Base-by-base conservation (phyloP, 1,284 basidiomycete genomes). In the Malassezia vespertilionis region DNA sequence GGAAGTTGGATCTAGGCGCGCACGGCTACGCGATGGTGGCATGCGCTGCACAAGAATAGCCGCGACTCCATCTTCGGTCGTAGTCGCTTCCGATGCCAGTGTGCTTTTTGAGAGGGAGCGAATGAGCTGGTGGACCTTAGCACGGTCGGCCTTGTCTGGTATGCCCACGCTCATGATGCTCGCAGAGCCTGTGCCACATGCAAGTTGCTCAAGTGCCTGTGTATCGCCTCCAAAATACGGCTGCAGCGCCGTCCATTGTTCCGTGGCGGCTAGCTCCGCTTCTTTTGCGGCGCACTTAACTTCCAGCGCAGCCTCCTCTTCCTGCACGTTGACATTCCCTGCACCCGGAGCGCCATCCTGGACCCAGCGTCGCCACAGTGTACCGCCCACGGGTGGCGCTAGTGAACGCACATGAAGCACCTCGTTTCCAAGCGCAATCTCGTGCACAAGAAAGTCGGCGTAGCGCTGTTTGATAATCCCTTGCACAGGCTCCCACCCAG, bases 101-200 rank as follows among this genome's bases (percentile, higher is more conserved):
- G 82, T 83, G 17, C 86, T 86, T 1, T 73, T 75, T 65, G 96
- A 93, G 4, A 86, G 71, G 51, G 83, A 80, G 37, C 93, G 80
- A 31, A 97, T 75, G 10, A 77, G 73, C 69, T 84, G 78, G 70
- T 97, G 91, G 46, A 93, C 77, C 5, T 78, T 79, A 2, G 86
- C 86, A 22, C 91, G 79, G 8, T 78, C 79, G 22, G 80, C 77
- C 72, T 96, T 96, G 18, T 81, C 82, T 20, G 76, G 70, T 33
- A 97, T 86, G 8, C 84, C 80, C 83, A 91, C 71, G 23, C 57
- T 65, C 8, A 38, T 45, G 43, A 62, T 51, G 26, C 41, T 46
- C 0, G 44, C 41, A 5, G 23, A 5, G 24, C 17, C 17, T 12
- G 8, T 8, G 26, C 20, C 24, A 12, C 10, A 23, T 1, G 54